Conservation (phyloP, 345 rosid species). For the Toxicodendron radicans region DNA sequence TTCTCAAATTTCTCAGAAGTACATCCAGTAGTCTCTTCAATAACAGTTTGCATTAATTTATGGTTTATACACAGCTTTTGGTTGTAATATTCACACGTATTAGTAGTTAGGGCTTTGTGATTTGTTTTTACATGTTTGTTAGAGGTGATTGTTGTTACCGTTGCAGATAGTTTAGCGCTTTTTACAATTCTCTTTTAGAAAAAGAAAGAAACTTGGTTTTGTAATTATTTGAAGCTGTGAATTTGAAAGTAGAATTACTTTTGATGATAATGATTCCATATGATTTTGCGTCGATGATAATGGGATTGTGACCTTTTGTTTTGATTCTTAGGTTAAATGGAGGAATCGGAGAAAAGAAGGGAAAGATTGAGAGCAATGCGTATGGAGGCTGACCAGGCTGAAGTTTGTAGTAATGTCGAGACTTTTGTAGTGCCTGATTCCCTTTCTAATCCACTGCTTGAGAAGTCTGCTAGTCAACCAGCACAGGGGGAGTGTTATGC, state of each 20-base stretch:
- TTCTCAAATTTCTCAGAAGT: not conserved
- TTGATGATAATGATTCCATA: not conserved
- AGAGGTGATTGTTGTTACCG: too few species aligned
- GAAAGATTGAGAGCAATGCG: constrained; percentile 76
- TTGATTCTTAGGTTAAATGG: constrained; percentile 40
- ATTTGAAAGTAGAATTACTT: not conserved
- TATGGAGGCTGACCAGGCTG: constrained; percentile 56
- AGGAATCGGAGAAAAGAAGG: constrained; percentile 77
- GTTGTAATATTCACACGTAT: not conserved
- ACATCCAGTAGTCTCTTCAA: not conserved
- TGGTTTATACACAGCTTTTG: not conserved
- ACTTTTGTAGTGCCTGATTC: constrained; percentile 30
- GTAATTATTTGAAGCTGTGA: not conserved
- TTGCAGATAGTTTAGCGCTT: too few species aligned
- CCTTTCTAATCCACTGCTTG: constrained; percentile 72
- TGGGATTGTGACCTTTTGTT: constrained; percentile 4
- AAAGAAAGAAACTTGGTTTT: not conserved
- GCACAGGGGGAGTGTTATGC: constrained; percentile 33
- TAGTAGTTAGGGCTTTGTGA: not conserved
- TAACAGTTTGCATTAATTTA: not conserved
- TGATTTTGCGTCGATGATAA: constrained; percentile 2
- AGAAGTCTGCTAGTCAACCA: constrained; percentile 27
- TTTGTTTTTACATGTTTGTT: not conserved
- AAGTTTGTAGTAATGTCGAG: constrained; percentile 32
- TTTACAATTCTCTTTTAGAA: too few species aligned